These are phyloP conservation scores for Fusarium annulatum DNA, from an alignment of 2,329 filamentous ascomycete genomes.

Conservation along the genomic window DNA sequence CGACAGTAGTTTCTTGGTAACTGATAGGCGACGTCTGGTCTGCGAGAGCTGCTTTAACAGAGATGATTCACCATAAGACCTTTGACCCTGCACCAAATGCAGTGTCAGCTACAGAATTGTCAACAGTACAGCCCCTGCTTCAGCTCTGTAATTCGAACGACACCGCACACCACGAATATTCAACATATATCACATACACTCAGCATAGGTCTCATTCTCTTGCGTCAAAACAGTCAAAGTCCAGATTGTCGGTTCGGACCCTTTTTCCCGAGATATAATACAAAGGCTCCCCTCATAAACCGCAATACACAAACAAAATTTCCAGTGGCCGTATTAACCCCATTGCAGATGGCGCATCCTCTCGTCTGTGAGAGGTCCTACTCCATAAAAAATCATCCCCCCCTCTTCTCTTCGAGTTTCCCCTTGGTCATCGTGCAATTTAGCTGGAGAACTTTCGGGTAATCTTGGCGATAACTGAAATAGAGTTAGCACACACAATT, in stretches of 20 bases:
- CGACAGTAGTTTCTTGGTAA: too few relatives aligned
- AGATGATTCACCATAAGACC: not conserved
- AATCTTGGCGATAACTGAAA: constrained; percentile 90
- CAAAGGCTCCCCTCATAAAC: constrained; percentile 46
- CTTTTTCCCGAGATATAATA: constrained; percentile 48
- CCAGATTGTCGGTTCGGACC: constrained; percentile 41
- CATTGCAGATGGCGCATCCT: constrained; percentile 40
- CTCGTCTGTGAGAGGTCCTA: constrained; percentile 33
- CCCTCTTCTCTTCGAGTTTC: constrained; percentile 7
- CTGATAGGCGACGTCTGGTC: not conserved
- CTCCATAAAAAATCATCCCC: constrained; percentile 37
- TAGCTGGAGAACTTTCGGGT: constrained; percentile 85
- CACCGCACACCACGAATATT: not conserved
- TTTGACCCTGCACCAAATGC: not conserved
- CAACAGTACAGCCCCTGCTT: not conserved
- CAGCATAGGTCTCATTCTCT: not conserved
- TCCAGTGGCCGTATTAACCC: constrained; percentile 44
- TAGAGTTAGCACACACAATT: constrained; percentile 35
- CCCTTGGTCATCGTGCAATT: constrained; percentile 36
- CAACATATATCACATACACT: not conserved
- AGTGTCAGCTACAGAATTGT: too few relatives aligned
- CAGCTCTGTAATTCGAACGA: not conserved
- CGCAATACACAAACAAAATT: constrained; percentile 45
- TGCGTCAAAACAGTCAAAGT: constrained; percentile 41
- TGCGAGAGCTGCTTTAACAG: not conserved